Evolutionary conservation across 371 early-diverging fungal species (phyloP).

Genomic region (Mortierella sp.): DNA sequence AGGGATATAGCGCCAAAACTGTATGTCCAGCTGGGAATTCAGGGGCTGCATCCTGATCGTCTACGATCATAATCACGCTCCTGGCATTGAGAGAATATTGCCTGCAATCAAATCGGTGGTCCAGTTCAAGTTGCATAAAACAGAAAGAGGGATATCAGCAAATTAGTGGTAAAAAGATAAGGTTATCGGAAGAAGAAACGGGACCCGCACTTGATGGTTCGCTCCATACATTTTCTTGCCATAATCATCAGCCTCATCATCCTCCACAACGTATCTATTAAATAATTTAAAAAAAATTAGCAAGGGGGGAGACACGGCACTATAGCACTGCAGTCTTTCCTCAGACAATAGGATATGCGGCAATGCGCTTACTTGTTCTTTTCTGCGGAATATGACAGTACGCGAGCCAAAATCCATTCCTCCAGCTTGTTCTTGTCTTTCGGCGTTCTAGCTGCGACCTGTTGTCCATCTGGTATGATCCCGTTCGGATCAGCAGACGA

Average conservation of each 20-base stretch:
- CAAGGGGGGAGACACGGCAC: background rate
- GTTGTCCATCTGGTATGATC: conserved; percentile 58
- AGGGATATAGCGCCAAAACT: conserved; percentile 87
- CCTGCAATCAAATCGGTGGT: conserved; percentile 39
- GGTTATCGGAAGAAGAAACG: too few species aligned
- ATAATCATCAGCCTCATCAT: conserved; percentile 78
- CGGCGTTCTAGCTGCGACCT: conserved; percentile 73
- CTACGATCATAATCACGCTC: conserved; percentile 71
- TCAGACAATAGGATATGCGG: too few species aligned
- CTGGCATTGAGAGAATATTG: conserved; percentile 71
- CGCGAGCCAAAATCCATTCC: conserved; percentile 83
- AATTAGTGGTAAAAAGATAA: too few species aligned
- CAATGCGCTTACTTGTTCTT: conserved; percentile 69
- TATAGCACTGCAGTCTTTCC: too few species aligned
- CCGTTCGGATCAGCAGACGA: conserved; percentile 42
- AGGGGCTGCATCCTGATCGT: conserved; percentile 58
- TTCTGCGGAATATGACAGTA: conserved; percentile 70
- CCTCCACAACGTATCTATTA: conserved; percentile 75
- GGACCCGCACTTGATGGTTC: too few species aligned
- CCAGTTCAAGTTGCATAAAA: background rate
- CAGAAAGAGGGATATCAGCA: too few species aligned
- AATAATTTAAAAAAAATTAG: background rate
- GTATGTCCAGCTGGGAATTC: conserved; percentile 74
- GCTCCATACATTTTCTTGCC: conserved; percentile 69
- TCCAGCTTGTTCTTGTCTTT: conserved; percentile 70